Base-by-base conservation (phyloP, 441 rosid species). In the Populus hybrid region DNA sequence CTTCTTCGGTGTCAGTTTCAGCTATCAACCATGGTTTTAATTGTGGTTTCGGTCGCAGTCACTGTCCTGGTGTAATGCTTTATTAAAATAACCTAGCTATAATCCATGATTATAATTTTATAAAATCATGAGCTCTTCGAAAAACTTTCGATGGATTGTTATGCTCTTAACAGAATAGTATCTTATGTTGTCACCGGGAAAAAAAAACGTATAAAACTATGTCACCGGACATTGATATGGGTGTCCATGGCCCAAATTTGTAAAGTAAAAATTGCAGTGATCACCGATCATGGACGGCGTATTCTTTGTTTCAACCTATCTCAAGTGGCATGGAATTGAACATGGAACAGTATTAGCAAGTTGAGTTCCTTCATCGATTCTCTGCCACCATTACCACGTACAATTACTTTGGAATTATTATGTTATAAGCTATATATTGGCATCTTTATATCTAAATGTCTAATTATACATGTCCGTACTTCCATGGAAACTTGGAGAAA, bases 371-470 rank as follows among this genome's bases (percentile, higher is more conserved):
- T 40, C 7, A 7, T 23, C 4, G 45, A 4, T 11, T 31, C 16
- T 26, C 14, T 72, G 65, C 65, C 26, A 72, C 21, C 10, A 72
- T 53, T 53, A 9, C 24, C 12, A 29, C 31, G 31, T 29, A 3
- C 20, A 26, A 71, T 16, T 53, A 31, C 23, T 18, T 28, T 42
- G 65, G 59, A 68, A 6, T 35, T 38, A 29, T 29, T 7, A 24
- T 72, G 75, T 63, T 23, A 71, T 71, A 26, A 45, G 74, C 74
- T 29, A 50, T 53, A 7, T 29, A 35, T 29, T 29, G 38, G 38
- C 8, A 35, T 35, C 38, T 35, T 7, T 35, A 5, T 35, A 5
- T 35, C 38, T 35, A 35, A 35, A 35, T 35, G 7, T 42, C 23
- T 16, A 24, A 16, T 29, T 29, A 29, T 29, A 29, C 42, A 53